Evolutionary conservation across 192 early-diverging fungal genomes (phyloP), one percentile per base, ranked within the genome.

Genomic region (Pecoramyces ruminantium): DNA sequence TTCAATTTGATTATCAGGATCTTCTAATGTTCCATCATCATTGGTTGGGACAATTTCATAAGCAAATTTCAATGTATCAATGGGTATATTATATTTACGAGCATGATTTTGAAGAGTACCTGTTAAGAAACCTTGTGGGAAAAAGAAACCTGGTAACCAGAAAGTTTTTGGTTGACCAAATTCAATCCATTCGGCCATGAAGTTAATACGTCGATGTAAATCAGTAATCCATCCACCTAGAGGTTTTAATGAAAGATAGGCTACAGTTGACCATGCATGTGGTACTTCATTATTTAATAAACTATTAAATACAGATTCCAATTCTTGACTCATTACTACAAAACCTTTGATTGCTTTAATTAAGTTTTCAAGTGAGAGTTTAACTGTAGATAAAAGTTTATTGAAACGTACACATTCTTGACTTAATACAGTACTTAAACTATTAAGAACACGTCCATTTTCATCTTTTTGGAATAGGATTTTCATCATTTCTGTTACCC

Each of bases 91-190:
- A 82, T 88, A 86, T 78, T 85, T 86, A 28, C 90, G 80, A 4
- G 90, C 88, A 79, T 90, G 89, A 80, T 91, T 91, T 79, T 91
- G 90, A 18, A 91, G 81, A 13, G 88, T 88, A 16, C 90, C 89
- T 14, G 90, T 91, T 15, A 91, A 81, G 82, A 91, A 91, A 87
- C 86, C 88, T 87, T 91, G 90, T 34, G 90, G 90, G 86, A 91
- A 91, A 81, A 90, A 91, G 84, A 91, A 91, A 14, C 90, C 90
- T 14, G 90, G 87, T 9, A 91, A 81, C 90, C 90, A 91, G 82
- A 91, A 91, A 12, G 85, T 85, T 18, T 80, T 77, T 16, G 90
- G 90, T 80, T 91, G 89, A 3, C 90, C 90, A 21, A 84, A 78
- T 8, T 84, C 82, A 14, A 86, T 82, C 90, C 90, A 91, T 28